Evolutionary conservation across 371 early-diverging fungal species (phyloP).

Genomic region (Rozella allomycis): DNA sequence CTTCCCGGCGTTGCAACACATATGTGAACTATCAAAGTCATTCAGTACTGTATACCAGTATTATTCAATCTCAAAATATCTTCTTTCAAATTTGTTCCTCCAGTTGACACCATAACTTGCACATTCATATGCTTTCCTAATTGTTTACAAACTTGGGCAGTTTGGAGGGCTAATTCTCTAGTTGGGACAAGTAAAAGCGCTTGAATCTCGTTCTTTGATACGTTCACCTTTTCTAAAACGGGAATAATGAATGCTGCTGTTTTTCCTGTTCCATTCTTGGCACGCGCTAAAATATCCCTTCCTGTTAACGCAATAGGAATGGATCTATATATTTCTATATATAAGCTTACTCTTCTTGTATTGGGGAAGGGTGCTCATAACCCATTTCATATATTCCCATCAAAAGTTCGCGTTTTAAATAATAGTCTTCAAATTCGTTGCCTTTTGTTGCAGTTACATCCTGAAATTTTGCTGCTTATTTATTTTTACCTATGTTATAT

Average conservation of each 20-base stretch:
- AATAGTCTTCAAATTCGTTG: slow-evolving; percentile 93
- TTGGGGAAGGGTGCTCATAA: slow-evolving; percentile 92
- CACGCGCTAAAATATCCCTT: slow-evolving; percentile 81
- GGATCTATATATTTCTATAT: too few species aligned
- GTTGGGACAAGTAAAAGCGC: slow-evolving; percentile 82
- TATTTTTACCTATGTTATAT: slow-evolving; percentile 28
- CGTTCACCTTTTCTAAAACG: slow-evolving; percentile 74
- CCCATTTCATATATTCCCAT: slow-evolving; percentile 98
- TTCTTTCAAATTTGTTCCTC: slow-evolving; percentile 91
- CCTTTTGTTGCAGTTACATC: slow-evolving; percentile 86
- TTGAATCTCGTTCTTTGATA: slow-evolving; percentile 51
- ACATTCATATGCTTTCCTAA: slow-evolving; percentile 74
- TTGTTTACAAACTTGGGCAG: slow-evolving; percentile 78
- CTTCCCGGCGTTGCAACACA: slow-evolving; percentile 95
- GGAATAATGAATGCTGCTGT: slow-evolving; percentile 94
- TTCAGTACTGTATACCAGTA: slow-evolving; percentile 13
- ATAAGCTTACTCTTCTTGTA: slow-evolving; percentile 99
- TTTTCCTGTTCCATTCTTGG: slow-evolving; percentile 98
- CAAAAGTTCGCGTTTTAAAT: slow-evolving; percentile 77
- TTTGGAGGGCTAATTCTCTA: slow-evolving; percentile 83
- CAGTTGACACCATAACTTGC: slow-evolving; percentile 90
- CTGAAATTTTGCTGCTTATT: slow-evolving; percentile 72
- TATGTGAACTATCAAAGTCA: slow-evolving; percentile 48
- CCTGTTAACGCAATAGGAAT: slow-evolving; percentile 92
- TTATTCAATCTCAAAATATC: slow-evolving; percentile 85